Evolutionary conservation across 2,329 filamentous ascomycete species (phyloP).

Genomic region (Pseudogymnoascus sp.): DNA sequence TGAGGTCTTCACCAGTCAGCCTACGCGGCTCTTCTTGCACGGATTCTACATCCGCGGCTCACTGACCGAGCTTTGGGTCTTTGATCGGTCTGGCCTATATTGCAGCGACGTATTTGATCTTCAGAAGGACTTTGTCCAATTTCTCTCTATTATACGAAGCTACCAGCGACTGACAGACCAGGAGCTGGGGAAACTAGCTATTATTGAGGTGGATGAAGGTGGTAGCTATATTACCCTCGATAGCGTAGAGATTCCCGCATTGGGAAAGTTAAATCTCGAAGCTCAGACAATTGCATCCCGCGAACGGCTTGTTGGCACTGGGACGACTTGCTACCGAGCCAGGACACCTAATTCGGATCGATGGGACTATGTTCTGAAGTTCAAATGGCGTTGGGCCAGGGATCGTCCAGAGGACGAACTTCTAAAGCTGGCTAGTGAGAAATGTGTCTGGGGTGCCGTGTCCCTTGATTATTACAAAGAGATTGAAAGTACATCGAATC

Average conservation of each 20-base stretch:
- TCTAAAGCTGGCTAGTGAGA: constrained; percentile 25
- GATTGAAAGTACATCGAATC: not conserved
- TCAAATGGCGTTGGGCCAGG: not conserved
- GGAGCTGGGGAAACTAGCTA: not conserved
- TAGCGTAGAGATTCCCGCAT: not conserved
- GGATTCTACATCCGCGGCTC: not conserved
- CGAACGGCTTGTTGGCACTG: not conserved
- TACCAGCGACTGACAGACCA: not conserved
- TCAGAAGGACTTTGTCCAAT: not conserved
- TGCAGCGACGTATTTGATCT: not conserved
- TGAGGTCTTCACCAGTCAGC: not conserved
- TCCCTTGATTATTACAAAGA: constrained; percentile 21
- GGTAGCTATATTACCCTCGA: not conserved
- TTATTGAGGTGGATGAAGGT: not conserved
- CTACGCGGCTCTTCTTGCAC: not conserved
- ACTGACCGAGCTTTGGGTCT: not conserved
- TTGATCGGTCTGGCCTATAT: not conserved
- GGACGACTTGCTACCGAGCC: constrained; percentile 27
- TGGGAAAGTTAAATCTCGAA: not conserved
- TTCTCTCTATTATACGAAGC: not conserved
- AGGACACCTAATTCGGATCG: constrained; percentile 15
- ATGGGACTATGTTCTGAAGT: not conserved
- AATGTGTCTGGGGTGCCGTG: constrained; percentile 25
- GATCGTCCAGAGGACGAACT: constrained; percentile 22
- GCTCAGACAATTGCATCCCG: not conserved